Base-by-base conservation (phyloP, 1,139 yeast genomes). In the Blastobotrys raffinosifermentans region DNA sequence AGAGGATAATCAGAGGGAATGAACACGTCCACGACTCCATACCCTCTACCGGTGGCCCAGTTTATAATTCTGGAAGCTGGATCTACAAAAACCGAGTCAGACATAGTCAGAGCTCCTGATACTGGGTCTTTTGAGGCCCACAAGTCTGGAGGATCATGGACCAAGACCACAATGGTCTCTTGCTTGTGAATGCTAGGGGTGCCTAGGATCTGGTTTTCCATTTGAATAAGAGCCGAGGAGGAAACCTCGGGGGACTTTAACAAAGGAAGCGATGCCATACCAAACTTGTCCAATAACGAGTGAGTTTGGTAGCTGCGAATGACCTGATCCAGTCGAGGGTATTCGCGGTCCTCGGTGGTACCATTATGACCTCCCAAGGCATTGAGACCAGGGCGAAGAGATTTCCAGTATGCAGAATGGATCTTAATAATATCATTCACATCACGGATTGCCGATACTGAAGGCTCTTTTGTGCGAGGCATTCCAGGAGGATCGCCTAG, bases 401-500 rank as follows among this genome's bases (percentile, higher is more conserved):
- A 80, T 50, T 79, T 77, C 96, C 97, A 93, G 61, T 83, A 87
- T 50, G 76, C 77, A 1, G 95, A 78, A 53, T 91, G 98, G 30
- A 77, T 67, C 49, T 77, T 75, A 31, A 81, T 73, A 1, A 93
- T 97, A 49, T 82, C 84, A 49, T 83, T 89, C 13, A 93, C 73
- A n/a, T 80, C 85, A 51, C 79, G 85, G n/a, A 91, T 70, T 0
- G 95, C 81, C 0, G 53, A 39, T 2, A 58, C 51, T 47, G 82
- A 91, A 5, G 80, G 71, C 43, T 78, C 77, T 2, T 94, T 94
- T 38, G 77, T 72, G 17, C 64, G 63, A 14, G 87, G 71, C 48
- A 75, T 75, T 43, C 84, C 94, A 0, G 98, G 97, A 3, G 97
- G 94, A 55, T 91, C 98, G 3, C 98, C 98, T 21, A 93, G 72